Base-by-base conservation (phyloP, 192 early-diverging fungal species). In the Chytriomyces sp. region DNA sequence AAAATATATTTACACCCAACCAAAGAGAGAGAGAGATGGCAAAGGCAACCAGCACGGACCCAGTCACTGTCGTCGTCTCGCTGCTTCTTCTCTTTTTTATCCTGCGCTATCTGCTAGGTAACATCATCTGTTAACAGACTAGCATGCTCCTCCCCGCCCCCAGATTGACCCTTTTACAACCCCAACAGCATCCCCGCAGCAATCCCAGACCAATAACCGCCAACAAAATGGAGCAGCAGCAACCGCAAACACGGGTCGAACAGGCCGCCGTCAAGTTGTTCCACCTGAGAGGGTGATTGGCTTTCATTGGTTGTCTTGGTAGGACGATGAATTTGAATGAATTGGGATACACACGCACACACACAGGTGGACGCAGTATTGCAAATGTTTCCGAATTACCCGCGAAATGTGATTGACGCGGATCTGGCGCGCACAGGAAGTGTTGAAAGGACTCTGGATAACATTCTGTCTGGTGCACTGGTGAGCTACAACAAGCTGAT, bases 341-440 rank as follows among this genome's bases (percentile, higher is more conserved):
- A 35, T n/a, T 35, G 35, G 4, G 4, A 35, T 63, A 64, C 18
- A 63, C 20, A 20, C 62, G 64, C 63, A 57, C 63, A 23, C 63
- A 8, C 8, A 44, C 16, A 77, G 75, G 75, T 77, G 16, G 75
- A 77, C 24, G 47, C 75, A 18, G 77, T 78, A 1, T 68, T 78
- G 43, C n/a, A 24, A 11, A 80, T 80, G 79, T 80, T 80, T 28
- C 79, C 79, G 6, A 9, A 77, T 50, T 77, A 76, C 53, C 75
- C 73, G 5, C 73, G 74, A 28, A 18, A 49, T n/a, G 47, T 62
- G 6, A 62, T 80, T 50, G 79, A 80, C 45, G 43, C n/a, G 5
- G 79, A 80, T 69, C 74, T 80, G 28, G 73, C 74, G 2, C 67
- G 69, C 35, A 77, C 79, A 16, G 79, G 74, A 44, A 69, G 43